Conservation (phyloP, 169 alveolate genomes). For the Plasmodium malariae region DNA sequence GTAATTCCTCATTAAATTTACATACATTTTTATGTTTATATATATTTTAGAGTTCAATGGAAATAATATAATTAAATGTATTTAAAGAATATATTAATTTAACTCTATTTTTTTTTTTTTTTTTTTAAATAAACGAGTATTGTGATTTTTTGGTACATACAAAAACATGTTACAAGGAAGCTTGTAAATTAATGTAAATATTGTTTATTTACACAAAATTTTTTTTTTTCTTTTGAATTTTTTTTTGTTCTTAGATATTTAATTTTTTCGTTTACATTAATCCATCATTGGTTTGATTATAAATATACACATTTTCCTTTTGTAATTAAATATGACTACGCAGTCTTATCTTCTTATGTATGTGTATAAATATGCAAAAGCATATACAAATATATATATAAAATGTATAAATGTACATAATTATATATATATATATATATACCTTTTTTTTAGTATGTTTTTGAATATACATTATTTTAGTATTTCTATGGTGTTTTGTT, state of each 20-base stretch:
- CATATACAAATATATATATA: too few species aligned
- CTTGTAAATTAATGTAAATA: slow-evolving; percentile 23
- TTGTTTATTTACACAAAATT: slow-evolving; percentile 13
- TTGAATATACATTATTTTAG: slow-evolving; percentile 5
- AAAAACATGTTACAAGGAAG: slow-evolving; percentile 9
- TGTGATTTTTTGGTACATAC: slow-evolving; percentile 4
- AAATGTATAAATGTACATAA: too few species aligned
- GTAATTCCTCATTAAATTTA: slow-evolving; percentile 12
- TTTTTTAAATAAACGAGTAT: slow-evolving; percentile 1
- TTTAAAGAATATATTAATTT: not conserved
- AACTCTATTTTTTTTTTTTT: not conserved
- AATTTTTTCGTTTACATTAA: slow-evolving; percentile 18
- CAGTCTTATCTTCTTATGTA: not conserved
- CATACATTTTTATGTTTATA: not conserved
- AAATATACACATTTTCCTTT: slow-evolving; percentile 22
- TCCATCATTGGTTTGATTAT: not conserved
- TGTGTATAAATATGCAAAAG: too few species aligned
- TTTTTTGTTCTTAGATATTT: slow-evolving; percentile 19
- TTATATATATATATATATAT: slow-evolving; percentile 14
- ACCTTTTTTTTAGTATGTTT: slow-evolving; percentile 32
- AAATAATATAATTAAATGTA: not conserved
- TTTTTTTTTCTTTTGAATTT: slow-evolving; percentile 15
- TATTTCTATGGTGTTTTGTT: slow-evolving; percentile 21
- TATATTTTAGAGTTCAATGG: not conserved
- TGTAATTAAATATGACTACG: slow-evolving; percentile 33